Percentiles rank a stretch among this genome's conserved stretches.
Evolutionary conservation across 208 protist species (phyloP).

Genomic region (Wallacemonas sp.): DNA sequence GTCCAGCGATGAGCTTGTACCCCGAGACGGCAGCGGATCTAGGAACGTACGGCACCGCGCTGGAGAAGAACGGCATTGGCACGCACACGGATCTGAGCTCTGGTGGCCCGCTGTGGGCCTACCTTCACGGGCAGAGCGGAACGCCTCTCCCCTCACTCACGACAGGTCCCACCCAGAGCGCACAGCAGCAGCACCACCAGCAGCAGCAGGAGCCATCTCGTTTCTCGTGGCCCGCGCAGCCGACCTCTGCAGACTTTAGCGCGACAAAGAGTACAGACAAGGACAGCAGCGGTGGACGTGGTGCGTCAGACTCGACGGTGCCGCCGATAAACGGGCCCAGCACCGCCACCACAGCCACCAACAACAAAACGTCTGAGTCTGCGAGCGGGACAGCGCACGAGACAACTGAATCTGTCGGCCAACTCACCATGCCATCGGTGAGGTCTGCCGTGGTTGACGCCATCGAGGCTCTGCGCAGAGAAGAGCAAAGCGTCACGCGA

Average conservation of each 20-base stretch:
- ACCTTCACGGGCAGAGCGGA: not conserved
- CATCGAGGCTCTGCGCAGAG: not conserved
- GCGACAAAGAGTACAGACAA: conserved; percentile 4
- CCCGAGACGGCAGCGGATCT: not conserved
- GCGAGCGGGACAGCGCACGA: no score
- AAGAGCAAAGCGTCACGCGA: not conserved
- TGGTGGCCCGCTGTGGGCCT: not conserved
- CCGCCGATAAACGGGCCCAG: no score
- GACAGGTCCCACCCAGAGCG: no score
- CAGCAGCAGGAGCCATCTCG: no score
- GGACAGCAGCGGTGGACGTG: not conserved
- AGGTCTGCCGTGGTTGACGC: not conserved
- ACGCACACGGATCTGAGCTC: not conserved
- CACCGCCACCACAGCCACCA: no score
- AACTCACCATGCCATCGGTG: no score
- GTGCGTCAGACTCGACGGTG: no score
- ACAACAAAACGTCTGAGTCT: no score
- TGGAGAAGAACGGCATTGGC: not conserved
- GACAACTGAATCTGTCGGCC: no score
- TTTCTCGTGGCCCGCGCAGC: no score
- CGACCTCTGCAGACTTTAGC: no score
- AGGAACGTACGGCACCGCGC: not conserved
- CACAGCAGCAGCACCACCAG: no score
- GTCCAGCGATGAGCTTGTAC: not conserved
- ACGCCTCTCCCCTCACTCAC: not conserved